These are phyloP conservation scores for Sporopachydermia lactativora DNA, from an alignment of 805 yeast genomes.

Conservation along the genomic window DNA sequence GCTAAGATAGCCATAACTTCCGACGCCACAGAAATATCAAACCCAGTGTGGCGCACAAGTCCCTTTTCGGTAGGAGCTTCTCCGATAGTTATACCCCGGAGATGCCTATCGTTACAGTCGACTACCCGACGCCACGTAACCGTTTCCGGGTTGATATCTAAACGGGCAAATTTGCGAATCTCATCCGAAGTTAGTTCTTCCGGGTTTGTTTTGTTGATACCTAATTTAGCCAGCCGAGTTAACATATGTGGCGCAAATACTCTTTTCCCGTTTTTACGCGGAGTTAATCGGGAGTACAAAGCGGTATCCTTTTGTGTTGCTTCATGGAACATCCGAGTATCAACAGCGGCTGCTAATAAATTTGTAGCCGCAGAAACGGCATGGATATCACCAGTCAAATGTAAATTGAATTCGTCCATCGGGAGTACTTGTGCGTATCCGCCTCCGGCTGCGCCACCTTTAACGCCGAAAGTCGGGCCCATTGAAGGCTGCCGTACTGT, in stretches of 20 bases:
- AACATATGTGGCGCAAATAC: constrained; percentile 55
- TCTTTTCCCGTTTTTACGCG: constrained; percentile 58
- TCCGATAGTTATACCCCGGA: constrained; percentile 68
- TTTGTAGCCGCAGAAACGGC: constrained; percentile 77
- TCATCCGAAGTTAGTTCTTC: constrained; percentile 62
- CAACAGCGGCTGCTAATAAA: constrained; percentile 73
- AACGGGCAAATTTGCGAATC: constrained; percentile 44
- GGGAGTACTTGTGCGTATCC: constrained; percentile 82
- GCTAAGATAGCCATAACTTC: constrained; percentile 83
- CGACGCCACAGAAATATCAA: constrained; percentile 75
- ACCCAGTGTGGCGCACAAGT: constrained; percentile 57
- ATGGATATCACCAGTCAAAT: constrained; percentile 75
- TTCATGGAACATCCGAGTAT: constrained; percentile 79
- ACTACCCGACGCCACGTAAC: constrained; percentile 78
- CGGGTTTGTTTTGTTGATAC: constrained; percentile 57
- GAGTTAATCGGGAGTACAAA: constrained; percentile 61
- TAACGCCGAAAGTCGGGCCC: constrained; percentile 84
- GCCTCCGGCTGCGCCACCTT: constrained; percentile 89
- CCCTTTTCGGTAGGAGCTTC: constrained; percentile 76
- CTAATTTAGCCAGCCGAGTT: constrained; percentile 51
- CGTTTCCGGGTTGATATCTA: constrained; percentile 66
- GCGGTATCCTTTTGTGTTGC: constrained; percentile 60
- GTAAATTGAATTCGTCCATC: constrained; percentile 82
- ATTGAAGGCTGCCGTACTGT: constrained; percentile 79
- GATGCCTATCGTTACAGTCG: constrained; percentile 70